phyloP scores from a whole-genome alignment of 177 flowering plant species.

The Vitis hybrid region DNA sequence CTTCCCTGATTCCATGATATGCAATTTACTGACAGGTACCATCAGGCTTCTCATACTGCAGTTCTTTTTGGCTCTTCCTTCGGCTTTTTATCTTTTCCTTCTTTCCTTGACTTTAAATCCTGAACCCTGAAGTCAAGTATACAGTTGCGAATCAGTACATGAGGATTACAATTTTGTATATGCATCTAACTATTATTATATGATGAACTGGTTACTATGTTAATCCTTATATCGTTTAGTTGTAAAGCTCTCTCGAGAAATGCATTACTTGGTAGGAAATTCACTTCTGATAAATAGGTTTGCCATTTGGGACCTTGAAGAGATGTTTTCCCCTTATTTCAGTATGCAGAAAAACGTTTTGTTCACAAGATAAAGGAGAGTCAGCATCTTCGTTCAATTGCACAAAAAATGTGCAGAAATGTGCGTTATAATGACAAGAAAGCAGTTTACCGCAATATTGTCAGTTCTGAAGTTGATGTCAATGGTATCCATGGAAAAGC shows the following conservation, averaged over 20 bases:
- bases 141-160: no score
- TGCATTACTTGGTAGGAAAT: not conserved
- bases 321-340: slow-evolving; percentile 20
- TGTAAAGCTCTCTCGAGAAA: not conserved
- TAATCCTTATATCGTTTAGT: not conserved
- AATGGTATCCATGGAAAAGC: slow-evolving; percentile 44
- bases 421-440: slow-evolving; percentile 62
- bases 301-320: slow-evolving; percentile 1
- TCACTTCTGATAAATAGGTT: not conserved
- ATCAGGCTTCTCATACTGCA: no score
- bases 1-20: no score
- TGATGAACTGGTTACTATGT: no score
- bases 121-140: no score
- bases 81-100: no score
- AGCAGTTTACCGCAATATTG: slow-evolving; percentile 56
- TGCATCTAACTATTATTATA: not conserved
- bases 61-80: no score
- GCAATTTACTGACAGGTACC: no score
- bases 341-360: slow-evolving; percentile 70
- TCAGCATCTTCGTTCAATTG: slow-evolving; percentile 33
- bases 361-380: slow-evolving; percentile 40
- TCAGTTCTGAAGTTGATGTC: slow-evolving; percentile 51
- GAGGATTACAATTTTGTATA: not conserved
- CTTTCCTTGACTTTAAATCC: no score
- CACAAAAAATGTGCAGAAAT: slow-evolving; percentile 61